Evolutionary conservation across 345 rosid species (phyloP).

Genomic region (Aethionema arabicum): DNA sequence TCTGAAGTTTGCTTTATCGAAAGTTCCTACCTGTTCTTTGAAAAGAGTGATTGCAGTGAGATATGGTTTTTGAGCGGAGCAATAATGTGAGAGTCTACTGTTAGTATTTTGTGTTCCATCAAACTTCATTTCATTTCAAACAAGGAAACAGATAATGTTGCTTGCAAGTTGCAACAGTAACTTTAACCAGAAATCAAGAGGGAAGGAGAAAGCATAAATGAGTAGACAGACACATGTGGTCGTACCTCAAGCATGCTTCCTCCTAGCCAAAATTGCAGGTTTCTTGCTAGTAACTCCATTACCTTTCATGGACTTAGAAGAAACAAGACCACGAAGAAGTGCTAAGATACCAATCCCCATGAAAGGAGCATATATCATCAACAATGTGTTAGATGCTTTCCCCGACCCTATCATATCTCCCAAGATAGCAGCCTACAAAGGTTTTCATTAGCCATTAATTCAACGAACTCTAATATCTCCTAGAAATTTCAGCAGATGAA

Average conservation of each 20-base stretch:
- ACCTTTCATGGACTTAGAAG: constrained; percentile 29
- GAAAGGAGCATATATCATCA: constrained; percentile 61
- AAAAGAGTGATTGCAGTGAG: neutral
- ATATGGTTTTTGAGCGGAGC: constrained; percentile 15
- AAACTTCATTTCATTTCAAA: constrained; percentile 20
- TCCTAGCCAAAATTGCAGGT: constrained; percentile 41
- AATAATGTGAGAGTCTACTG: neutral
- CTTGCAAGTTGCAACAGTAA: neutral
- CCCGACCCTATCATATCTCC: constrained; percentile 59
- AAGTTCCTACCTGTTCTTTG: neutral
- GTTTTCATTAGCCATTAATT: too few relatives aligned
- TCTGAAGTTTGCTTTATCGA: neutral
- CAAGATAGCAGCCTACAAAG: constrained; percentile 54
- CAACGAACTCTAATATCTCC: neutral
- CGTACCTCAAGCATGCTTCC: constrained; percentile 54
- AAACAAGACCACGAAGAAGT: constrained; percentile 58
- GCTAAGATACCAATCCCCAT: constrained; percentile 56
- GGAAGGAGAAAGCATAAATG: neutral
- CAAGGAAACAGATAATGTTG: constrained; percentile 12
- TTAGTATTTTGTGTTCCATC: neutral
- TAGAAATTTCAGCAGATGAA: neutral
- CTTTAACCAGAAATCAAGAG: neutral
- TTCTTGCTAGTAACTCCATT: constrained; percentile 36
- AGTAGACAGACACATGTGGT: neutral
- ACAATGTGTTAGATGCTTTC: constrained; percentile 54